Evolutionary conservation across 1,139 yeast genomes (phyloP).

Genomic region (Sugiyamaella castrensis): DNA sequence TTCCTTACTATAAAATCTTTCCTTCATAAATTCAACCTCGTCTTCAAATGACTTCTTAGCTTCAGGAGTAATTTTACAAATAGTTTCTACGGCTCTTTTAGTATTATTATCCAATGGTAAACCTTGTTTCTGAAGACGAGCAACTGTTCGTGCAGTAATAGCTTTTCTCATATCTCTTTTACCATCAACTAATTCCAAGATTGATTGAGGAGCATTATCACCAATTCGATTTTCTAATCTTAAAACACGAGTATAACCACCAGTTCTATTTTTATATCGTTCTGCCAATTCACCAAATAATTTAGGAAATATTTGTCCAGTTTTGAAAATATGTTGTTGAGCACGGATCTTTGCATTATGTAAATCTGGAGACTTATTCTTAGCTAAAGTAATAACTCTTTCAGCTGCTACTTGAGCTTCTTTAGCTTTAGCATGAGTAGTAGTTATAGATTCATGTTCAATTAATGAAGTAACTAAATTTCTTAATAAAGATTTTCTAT

Average conservation of each 20-base stretch:
- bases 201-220: slow-evolving; percentile 89
- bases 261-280: slow-evolving; percentile 60
- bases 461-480: slow-evolving; percentile 65
- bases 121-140: slow-evolving; percentile 68
- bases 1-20: slow-evolving; percentile 46
- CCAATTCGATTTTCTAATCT: slow-evolving; percentile 83
- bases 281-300: slow-evolving; percentile 60
- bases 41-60: slow-evolving; percentile 55
- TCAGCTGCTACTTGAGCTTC: slow-evolving; percentile 59
- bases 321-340: slow-evolving; percentile 37
- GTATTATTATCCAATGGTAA: slow-evolving; percentile 62
- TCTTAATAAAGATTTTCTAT: slow-evolving; percentile 53
- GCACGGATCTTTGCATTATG: slow-evolving; percentile 28
- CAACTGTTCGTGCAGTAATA: slow-evolving; percentile 75
- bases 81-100: slow-evolving; percentile 52
- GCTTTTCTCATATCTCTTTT: slow-evolving; percentile 73
- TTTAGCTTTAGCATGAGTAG: slow-evolving; percentile 71
- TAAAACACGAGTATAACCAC: slow-evolving; percentile 86
- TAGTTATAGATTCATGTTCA: slow-evolving; percentile 63
- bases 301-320: slow-evolving; percentile 51
- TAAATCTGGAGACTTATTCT: slow-evolving; percentile 30
- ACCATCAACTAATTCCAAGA: slow-evolving; percentile 82
- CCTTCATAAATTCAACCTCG: slow-evolving; percentile 65
- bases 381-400: slow-evolving; percentile 52
- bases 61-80: slow-evolving; percentile 43